Percentiles rank a stretch among this genome's conserved stretches.
Evolutionary conservation across 2,329 filamentous ascomycete genomes (phyloP).

Genomic region (Neonectria magnoliae): DNA sequence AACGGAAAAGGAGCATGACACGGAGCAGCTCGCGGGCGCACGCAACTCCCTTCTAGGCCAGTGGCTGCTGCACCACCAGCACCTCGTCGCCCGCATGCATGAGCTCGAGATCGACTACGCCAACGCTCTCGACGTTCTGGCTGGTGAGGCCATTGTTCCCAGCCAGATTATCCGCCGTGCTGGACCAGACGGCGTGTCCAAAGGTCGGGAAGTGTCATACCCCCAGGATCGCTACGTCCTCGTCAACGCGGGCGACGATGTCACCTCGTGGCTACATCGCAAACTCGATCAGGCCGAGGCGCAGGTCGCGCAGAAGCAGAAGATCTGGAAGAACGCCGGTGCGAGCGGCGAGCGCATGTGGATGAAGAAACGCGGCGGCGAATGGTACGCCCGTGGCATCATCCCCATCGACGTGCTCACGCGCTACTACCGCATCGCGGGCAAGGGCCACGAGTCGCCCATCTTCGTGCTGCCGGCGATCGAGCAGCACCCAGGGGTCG

Average conservation of each 20-base stretch:
- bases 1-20: conserved; percentile 45
- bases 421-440: conserved; percentile 62
- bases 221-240: conserved; percentile 67
- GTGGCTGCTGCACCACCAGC: conserved; percentile 64
- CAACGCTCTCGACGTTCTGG: conserved; percentile 60
- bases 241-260: conserved; percentile 63
- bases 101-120: conserved; percentile 65
- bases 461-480: conserved; percentile 65
- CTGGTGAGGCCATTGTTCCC: conserved; percentile 61
- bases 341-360: conserved; percentile 54
- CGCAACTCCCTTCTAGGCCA: conserved; percentile 66
- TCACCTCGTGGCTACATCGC: conserved; percentile 57
- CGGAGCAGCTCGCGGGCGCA: conserved; percentile 52
- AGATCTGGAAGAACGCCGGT: conserved; percentile 49
- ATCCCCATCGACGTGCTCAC: conserved; percentile 60
- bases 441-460: conserved; percentile 53
- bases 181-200: conserved; percentile 61
- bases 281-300: conserved; percentile 59
- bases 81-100: conserved; percentile 64
- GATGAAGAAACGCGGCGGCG: conserved; percentile 40
- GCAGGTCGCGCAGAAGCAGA: conserved; percentile 48
- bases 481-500: conserved; percentile 56
- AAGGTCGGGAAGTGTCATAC: conserved; percentile 61
- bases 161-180: conserved; percentile 61
- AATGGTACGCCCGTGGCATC: conserved; percentile 55